Percentiles rank a stretch among this genome's conserved stretches.
Evolutionary conservation across 2,329 filamentous ascomycete species (phyloP).

Genomic region (Talaromyces verruculosus): DNA sequence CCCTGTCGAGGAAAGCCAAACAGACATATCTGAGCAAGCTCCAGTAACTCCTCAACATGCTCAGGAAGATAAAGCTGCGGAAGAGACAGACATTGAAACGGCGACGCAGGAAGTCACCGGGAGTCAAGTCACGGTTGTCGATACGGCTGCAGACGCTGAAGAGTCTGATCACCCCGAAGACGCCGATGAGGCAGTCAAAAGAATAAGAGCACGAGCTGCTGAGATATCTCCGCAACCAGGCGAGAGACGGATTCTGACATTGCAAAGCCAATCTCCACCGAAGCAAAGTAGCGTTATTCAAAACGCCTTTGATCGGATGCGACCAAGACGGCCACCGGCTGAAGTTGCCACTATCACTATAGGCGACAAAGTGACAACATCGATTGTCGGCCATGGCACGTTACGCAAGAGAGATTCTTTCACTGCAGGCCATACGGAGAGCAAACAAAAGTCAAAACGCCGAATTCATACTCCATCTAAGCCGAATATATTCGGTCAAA

Average conservation of each 20-base stretch:
- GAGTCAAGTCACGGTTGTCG: constrained; percentile 1
- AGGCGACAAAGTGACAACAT: constrained; percentile 65
- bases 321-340: constrained; percentile 59
- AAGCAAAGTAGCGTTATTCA: constrained; percentile 52
- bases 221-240: constrained; percentile 6
- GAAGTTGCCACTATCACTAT: constrained; percentile 75
- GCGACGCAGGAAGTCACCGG: background rate
- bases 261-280: constrained; percentile 20
- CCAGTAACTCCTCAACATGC: background rate
- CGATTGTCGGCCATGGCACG: constrained; percentile 60
- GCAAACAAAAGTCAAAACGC: constrained; percentile 39
- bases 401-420: constrained; percentile 38
- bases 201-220: constrained; percentile 19
- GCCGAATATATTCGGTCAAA: constrained; percentile 45
- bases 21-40: background rate
- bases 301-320: constrained; percentile 65
- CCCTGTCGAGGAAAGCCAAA: constrained; percentile 3
- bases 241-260: constrained; percentile 23
- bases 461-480: constrained; percentile 40
- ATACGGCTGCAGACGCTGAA: constrained; percentile 11
- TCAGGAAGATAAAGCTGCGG: background rate
- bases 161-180: constrained; percentile 17
- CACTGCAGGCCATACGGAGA: constrained; percentile 25
- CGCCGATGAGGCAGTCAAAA: constrained; percentile 19
- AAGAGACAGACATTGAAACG: background rate